Conservation (phyloP, 345 rosid genomes). For the Turnera subulata region DNA sequence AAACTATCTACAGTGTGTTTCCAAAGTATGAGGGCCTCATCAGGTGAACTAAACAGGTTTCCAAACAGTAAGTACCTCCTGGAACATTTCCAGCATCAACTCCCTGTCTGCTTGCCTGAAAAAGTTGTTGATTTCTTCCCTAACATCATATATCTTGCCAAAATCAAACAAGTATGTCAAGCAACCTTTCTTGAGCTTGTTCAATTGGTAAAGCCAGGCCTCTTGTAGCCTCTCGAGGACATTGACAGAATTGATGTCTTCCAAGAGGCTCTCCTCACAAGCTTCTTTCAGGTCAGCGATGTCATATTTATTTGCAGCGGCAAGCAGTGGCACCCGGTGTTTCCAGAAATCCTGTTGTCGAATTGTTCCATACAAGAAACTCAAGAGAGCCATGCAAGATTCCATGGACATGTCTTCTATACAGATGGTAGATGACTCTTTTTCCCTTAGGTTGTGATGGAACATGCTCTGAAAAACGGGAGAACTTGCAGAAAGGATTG, state of each 20-base stretch:
- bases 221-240: conserved; percentile 91
- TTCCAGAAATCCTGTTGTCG: conserved; percentile 84
- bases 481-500: conserved; percentile 79
- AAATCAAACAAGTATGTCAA: conserved; percentile 79
- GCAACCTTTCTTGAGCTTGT: conserved; percentile 87
- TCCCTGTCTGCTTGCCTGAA: conserved; percentile 82
- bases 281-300: conserved; percentile 66
- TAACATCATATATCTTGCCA: conserved; percentile 79
- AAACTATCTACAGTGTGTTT: not conserved
- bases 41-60: conserved; percentile 20
- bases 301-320: conserved; percentile 85
- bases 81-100: conserved; percentile 86
- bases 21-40: too few relatives aligned
- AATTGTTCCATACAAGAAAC: conserved; percentile 79
- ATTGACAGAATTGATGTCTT: conserved; percentile 74
- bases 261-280: conserved; percentile 87
- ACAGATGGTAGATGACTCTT: conserved; percentile 79
- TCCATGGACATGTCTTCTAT: conserved; percentile 85
- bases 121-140: conserved; percentile 70
- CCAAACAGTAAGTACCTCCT: conserved; percentile 81
- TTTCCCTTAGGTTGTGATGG: conserved; percentile 83
- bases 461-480: conserved; percentile 92
- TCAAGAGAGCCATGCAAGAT: conserved; percentile 71
- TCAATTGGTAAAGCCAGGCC: conserved; percentile 88
- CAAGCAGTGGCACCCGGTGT: conserved; percentile 69